Percentiles rank a stretch among this genome's conserved stretches.
phyloP scores from a whole-genome alignment of 73 alveolate species.

The Tetrahymena elliotti region DNA sequence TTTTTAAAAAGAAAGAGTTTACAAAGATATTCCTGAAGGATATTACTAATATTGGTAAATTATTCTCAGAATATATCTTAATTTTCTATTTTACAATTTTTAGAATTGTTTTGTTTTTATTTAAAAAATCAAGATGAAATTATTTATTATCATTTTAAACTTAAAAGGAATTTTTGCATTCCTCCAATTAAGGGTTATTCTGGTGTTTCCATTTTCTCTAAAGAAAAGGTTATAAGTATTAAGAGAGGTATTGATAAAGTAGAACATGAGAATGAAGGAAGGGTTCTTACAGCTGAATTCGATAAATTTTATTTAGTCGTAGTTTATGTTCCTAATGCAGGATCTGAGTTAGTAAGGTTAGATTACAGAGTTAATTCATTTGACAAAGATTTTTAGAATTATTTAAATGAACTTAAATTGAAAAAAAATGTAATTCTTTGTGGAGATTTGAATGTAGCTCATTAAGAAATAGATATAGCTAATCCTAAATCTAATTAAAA shows the following conservation, averaged over 20 bases:
- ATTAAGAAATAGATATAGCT: conserved; percentile 54
- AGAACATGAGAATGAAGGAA: conserved; percentile 66
- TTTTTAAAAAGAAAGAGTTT: conserved; percentile 31
- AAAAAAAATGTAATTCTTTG: conserved; percentile 47
- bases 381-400: conserved; percentile 55
- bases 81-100: not conserved
- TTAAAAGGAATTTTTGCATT: not conserved
- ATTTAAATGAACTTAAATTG: conserved; percentile 30
- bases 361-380: conserved; percentile 56
- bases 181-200: conserved; percentile 55
- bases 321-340: conserved; percentile 68
- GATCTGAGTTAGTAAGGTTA: conserved; percentile 43
- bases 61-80: not conserved
- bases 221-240: conserved; percentile 46
- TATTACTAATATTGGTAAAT: conserved; percentile 51
- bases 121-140: not conserved
- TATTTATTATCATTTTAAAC: too few relatives aligned
- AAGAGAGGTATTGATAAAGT: conserved; percentile 42
- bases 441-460: conserved; percentile 70
- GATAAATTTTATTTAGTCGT: conserved; percentile 49
- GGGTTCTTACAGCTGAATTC: conserved; percentile 58
- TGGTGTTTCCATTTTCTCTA: conserved; percentile 58
- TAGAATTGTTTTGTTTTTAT: not conserved
- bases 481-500: conserved; percentile 42
- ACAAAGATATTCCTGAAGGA: conserved; percentile 11